Conservation (phyloP, 169 alveolate genomes). For the Sarcocystis neurona region DNA sequence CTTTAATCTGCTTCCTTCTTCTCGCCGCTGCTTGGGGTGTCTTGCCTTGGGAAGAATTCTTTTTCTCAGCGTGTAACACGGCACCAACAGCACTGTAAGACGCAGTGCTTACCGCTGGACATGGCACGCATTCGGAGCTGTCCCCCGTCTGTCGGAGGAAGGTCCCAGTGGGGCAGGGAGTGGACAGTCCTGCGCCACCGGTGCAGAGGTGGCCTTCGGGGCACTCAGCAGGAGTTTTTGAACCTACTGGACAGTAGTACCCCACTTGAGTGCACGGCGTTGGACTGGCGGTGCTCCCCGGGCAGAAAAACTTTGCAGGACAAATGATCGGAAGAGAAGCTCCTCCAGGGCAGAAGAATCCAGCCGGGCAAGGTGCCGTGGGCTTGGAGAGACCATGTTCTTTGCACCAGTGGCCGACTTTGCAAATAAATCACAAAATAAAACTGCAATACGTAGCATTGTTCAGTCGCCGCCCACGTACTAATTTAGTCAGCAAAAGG, state of each 20-base stretch:
- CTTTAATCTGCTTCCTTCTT: not conserved
- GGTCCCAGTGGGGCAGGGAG: too few species aligned
- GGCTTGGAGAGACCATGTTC: not conserved
- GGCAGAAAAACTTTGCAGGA: too few species aligned
- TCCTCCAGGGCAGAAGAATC: slow-evolving; percentile 76
- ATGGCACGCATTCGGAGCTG: not conserved
- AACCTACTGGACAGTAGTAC: too few species aligned
- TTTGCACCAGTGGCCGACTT: not conserved
- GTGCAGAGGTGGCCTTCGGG: not conserved
- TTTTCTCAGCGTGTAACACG: too few species aligned
- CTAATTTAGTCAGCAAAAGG: too few species aligned
- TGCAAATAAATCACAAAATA: not conserved
- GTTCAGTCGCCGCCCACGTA: too few species aligned
- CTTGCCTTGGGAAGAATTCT: too few species aligned
- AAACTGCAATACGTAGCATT: too few species aligned
- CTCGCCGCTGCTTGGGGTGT: not conserved
- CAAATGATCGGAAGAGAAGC: slow-evolving; percentile 33
- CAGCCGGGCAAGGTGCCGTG: slow-evolving; percentile 59
- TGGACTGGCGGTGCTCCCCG: too few species aligned
- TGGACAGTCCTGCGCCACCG: not conserved
- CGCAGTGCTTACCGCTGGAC: not conserved
- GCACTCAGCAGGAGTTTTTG: slow-evolving; percentile 1
- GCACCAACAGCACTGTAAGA: not conserved
- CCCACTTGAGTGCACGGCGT: too few species aligned
- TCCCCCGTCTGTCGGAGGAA: too few species aligned